These are phyloP conservation scores for Tylopilus cervinicoccineus DNA, from an alignment of 768 basidiomycete species.

Conservation along the genomic window DNA sequence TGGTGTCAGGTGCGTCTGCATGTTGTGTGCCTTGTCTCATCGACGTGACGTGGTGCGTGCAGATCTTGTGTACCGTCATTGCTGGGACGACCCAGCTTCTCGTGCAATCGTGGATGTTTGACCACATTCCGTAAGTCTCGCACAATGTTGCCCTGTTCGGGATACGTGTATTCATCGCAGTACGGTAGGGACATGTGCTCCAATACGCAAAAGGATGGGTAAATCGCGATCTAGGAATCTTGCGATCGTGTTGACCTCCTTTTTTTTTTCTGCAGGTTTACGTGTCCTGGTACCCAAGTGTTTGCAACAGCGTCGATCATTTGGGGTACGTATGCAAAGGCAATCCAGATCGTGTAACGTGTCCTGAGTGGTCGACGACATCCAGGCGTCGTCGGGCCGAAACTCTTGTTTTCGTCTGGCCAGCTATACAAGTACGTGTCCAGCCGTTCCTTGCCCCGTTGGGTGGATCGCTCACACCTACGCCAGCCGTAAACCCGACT, in stretches of 20 bases:
- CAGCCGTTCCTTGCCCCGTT: background rate
- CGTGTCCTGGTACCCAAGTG: constrained; percentile 50
- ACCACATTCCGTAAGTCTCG: constrained; percentile 46
- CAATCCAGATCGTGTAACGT: too few relatives aligned
- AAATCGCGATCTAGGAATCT: background rate
- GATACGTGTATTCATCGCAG: background rate
- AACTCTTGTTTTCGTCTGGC: constrained; percentile 48
- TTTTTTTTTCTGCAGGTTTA: constrained; percentile 33
- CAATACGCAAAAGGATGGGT: constrained; percentile 38
- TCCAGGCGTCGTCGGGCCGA: constrained; percentile 67
- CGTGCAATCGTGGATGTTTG: constrained; percentile 73
- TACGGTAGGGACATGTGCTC: constrained; percentile 44
- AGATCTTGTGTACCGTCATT: constrained; percentile 62
- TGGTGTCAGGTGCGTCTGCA: constrained; percentile 46
- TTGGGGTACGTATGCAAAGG: constrained; percentile 32
- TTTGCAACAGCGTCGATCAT: constrained; percentile 56
- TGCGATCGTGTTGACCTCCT: background rate
- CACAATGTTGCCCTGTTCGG: background rate
- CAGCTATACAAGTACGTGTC: constrained; percentile 56
- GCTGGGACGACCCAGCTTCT: constrained; percentile 72
- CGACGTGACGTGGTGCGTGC: background rate
- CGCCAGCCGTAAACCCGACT: constrained; percentile 14
- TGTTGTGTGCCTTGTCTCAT: background rate
- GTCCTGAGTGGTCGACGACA: constrained; percentile 18
- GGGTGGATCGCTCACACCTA: constrained; percentile 13